These are phyloP conservation scores for Penicillium sp. DNA, from an alignment of 2,329 filamentous ascomycete species.

Conservation along the genomic window DNA sequence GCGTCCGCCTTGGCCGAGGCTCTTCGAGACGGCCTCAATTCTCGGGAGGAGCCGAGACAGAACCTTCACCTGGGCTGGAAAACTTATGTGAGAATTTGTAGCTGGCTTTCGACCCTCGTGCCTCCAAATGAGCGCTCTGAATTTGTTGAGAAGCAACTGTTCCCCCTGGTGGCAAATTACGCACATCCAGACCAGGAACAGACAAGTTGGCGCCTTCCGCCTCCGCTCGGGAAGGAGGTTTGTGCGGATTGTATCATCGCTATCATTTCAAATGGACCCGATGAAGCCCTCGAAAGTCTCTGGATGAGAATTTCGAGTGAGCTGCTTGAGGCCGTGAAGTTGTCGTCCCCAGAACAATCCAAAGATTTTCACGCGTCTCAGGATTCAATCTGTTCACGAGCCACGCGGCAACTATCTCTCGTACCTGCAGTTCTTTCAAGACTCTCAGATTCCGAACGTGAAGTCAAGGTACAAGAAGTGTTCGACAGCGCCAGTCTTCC, in stretches of 20 bases:
- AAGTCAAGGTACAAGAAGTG: slow-evolving; percentile 24
- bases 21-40: slow-evolving; percentile 64
- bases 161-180: slow-evolving; percentile 51
- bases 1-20: slow-evolving; percentile 59
- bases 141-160: slow-evolving; percentile 44
- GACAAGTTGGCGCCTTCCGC: slow-evolving; percentile 47
- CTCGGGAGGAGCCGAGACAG: slow-evolving; percentile 65
- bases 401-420: slow-evolving; percentile 61
- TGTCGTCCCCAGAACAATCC: slow-evolving; percentile 74
- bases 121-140: slow-evolving; percentile 43
- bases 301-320: slow-evolving; percentile 59
- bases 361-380: slow-evolving; percentile 71
- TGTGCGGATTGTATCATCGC: slow-evolving; percentile 35
- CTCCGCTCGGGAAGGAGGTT: slow-evolving; percentile 32
- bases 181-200: slow-evolving; percentile 43
- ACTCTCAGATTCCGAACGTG: slow-evolving; percentile 19
- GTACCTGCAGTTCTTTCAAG: slow-evolving; percentile 36
- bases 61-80: slow-evolving; percentile 67
- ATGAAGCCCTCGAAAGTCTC: slow-evolving; percentile 48
- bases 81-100: slow-evolving; percentile 62
- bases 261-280: slow-evolving; percentile 38
- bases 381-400: slow-evolving; percentile 58
- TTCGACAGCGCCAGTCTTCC: slow-evolving; percentile 32
- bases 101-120: slow-evolving; percentile 48
- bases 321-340: slow-evolving; percentile 62